A percentile compares a stretch with the other conserved stretches of the same genome.
Evolutionary conservation across 495 filamentous ascomycete species (phyloP).

Genomic region (Physcia stellaris): DNA sequence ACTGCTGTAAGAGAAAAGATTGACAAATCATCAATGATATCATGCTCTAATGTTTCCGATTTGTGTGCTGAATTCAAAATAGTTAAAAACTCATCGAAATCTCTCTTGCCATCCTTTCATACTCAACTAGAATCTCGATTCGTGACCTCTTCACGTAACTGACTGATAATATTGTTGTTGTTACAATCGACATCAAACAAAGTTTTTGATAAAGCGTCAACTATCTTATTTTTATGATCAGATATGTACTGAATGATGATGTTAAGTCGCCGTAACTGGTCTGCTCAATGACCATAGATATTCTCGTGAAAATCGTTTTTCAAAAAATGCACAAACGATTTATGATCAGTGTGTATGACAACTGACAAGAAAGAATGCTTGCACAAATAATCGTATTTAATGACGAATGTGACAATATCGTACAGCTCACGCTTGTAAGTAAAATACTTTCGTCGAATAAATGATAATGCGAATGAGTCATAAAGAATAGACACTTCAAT

Average conservation of each 20-base stretch:
- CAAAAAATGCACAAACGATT: conserved; percentile 2
- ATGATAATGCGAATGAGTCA: neutral
- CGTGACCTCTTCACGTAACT: neutral
- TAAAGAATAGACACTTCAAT: conserved; percentile 2
- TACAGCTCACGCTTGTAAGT: conserved; percentile 4
- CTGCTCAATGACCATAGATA: neutral
- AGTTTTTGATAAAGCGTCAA: neutral
- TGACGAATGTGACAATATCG: conserved; percentile 2
- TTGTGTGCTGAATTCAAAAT: neutral
- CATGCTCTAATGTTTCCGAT: neutral
- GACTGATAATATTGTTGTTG: neutral
- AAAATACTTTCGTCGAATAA: neutral
- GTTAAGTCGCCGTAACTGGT: neutral
- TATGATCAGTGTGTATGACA: conserved; percentile 5
- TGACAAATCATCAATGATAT: too few relatives aligned
- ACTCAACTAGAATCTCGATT: neutral
- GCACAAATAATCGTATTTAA: conserved; percentile 9
- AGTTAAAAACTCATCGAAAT: neutral
- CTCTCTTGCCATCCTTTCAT: neutral
- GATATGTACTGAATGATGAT: neutral
- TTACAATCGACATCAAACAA: neutral
- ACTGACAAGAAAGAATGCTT: neutral
- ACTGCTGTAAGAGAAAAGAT: too few relatives aligned
- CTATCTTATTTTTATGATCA: neutral
- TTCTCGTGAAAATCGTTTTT: neutral